These are phyloP conservation scores for Moricandia moricandioides DNA, from an alignment of 345 rosid genomes.

Conservation along the genomic window DNA sequence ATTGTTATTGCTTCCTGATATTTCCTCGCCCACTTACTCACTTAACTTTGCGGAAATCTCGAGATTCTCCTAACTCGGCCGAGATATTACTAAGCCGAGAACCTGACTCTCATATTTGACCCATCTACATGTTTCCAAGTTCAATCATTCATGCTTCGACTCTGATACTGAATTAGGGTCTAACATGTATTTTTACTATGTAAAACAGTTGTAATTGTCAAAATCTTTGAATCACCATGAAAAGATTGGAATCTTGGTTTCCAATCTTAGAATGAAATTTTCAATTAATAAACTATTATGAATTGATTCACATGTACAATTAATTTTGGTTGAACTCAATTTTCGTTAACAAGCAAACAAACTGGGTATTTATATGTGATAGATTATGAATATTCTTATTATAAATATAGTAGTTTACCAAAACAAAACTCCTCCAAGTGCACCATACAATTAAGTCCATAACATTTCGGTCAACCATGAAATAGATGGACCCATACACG, in stretches of 20 bases:
- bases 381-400: background rate
- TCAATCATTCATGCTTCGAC: too few relatives aligned
- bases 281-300: background rate
- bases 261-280: background rate
- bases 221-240: background rate
- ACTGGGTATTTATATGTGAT: background rate
- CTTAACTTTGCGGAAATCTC: too few relatives aligned
- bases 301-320: background rate
- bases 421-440: background rate
- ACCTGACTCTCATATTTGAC: too few relatives aligned
- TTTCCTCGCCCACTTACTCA: too few relatives aligned
- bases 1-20: too few relatives aligned
- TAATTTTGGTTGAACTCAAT: background rate
- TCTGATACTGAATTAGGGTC: too few relatives aligned
- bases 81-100: too few relatives aligned
- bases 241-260: background rate
- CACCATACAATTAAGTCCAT: background rate
- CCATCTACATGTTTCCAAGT: too few relatives aligned
- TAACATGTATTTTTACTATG: background rate
- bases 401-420: background rate
- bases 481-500: slow-evolving; percentile 13
- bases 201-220: background rate
- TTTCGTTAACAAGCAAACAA: background rate
- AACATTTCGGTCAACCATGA: slow-evolving; percentile 13
- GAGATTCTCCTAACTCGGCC: too few relatives aligned